Base-by-base conservation (phyloP, 192 early-diverging fungal species). In the Linnemannia exigua region DNA sequence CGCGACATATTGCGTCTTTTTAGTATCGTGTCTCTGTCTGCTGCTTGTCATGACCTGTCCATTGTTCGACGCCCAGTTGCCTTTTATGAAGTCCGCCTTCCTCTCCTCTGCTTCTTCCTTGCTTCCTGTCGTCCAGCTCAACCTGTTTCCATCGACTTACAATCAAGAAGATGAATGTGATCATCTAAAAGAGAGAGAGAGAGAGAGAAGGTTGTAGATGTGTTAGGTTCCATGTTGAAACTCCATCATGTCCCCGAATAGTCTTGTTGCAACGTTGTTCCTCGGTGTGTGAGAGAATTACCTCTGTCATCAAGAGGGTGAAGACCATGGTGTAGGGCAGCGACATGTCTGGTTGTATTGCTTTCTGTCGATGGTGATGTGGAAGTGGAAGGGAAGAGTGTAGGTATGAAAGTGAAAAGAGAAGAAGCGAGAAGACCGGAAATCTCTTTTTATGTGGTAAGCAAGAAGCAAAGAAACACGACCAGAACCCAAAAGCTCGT, bases 281-380 rank as follows among this genome's bases (percentile, higher is more conserved):
- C n/a, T n/a, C n/a, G n/a, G 48, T 17, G 19, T 54, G 7, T 38
- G n/a, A 22, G 50, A 44, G 1, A 54, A 61, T 38, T 79, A 90
- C 89, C 89, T 90, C 89, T 50, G 87, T 50, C 51, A 84, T 84
- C 58, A 90, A 75, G 48, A 90, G 87, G 11, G 66, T 76, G 67
- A 90, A 90, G 48, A 90, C 89, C 72, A 90, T 87, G 35, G 82
- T 79, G 66, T 90, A 90, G 25, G 88, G 86, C 31, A 90, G 80
- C 54, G 89, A 88, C 86, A 89, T 89, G 15, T 11, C 20, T 73
- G 44, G 50, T 52, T 70, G 75, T 44, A 11, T 47, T 35, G 25
- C 36, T 71, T 71, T 70, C 31, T 47, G 58, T 35, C 31, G 72
- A 7, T 5, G 22, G 20, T 44, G 3, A 44, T 44, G 44, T 12